Evolutionary conservation across 208 protist species (phyloP), one percentile per base, ranked within the genome.

Genomic region (Crithidia bombi): DNA sequence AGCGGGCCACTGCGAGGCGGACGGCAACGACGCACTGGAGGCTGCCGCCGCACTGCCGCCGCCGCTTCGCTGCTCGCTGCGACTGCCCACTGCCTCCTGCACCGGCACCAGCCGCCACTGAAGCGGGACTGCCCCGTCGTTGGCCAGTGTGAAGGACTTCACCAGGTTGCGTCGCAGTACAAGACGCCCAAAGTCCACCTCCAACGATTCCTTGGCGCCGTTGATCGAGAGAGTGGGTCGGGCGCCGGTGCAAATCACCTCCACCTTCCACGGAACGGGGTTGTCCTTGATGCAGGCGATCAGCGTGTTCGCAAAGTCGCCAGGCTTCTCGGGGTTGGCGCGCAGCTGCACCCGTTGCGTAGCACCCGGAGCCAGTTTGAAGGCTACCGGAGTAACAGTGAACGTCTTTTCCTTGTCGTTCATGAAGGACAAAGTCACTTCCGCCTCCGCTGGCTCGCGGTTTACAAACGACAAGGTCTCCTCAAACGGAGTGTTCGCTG

Each of bases 381-480:
- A 85, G 35, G 66, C 73, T 6, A 58, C 69, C 19, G 96, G 94
- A 17, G 75, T 71, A 17, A 98, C 83, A 17, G 64, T 55, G 70
- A 98, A 99, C 9, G 81, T 83, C 25, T 69, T 83, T n/a, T 95
- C 83, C 73, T 92, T 93, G 46, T 97, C 91, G 66, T 88, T 91
- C 57, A 69, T 61, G 61, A 98, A 97, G 6, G 57, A 72, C 38
- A 97, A 33, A 46, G 80, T 81, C 47, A 98, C 77, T 39, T 96
- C 89, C 15, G 86, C 78, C 15, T 69, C 78, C 56, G 87, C 84
- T 36, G 88, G 82, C 15, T 93, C 91, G 32, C 78, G 85, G 83
- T 99, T 99, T 3, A 92, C 83, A 69, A 99, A 96, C 14, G 83
- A 87, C 33, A 98, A 74, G 47, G 62, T 87, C 65, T 98, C 83